Evolutionary conservation across 1,139 yeast genomes (phyloP), one percentile per base, ranked within the genome.

Genomic region (Arxiozyma heterogenica): DNA sequence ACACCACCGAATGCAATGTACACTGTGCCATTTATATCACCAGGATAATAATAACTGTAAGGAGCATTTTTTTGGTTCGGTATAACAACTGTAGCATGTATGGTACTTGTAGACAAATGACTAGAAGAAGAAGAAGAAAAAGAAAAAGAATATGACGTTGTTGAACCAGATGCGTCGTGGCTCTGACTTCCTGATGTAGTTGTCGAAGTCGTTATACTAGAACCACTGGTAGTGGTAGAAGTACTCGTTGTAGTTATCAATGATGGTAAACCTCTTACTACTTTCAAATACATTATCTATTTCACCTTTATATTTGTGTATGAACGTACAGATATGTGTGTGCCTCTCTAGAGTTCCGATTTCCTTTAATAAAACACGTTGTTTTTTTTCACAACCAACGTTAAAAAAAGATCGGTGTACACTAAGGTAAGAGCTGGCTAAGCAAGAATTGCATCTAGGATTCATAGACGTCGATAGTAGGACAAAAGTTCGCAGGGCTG

Each of bases 1-100:
- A 82, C 74, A 45, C 83, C 75, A 0, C 93, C 94, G 48, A 84
- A 83, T 0, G 86, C 86, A 55, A 86, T 84, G 68, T 85, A 86
- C 4, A 85, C 87, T 1, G 91, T 83, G 1, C 93, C 93, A 53
- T 76, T 22, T 12, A 44, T 34, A 44, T 42, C 39, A 44, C 23
- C 22, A 5, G 42, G 27, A 20, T 17, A 27, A 21, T 39, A 47
- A 18, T 34, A 44, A 20, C 12, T 4, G 21, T 51, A 47, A 25
- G 43, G 34, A n/a, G 23, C 38, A 43, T 51, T 51, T 4, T 30
- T 41, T 22, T 21, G 44, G 23, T 47, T 51, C 42, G 50, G 50
- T 20, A 51, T 47, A 21, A 30, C 39, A 3, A 51, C 47, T 4
- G 41, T 45, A 38, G 52, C 44, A 2, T 43, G 48, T 8, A 30